Percentiles rank a stretch among this genome's conserved stretches.
Evolutionary conservation across 1,139 yeast species (phyloP).

Genomic region (Maudiozyma humilis): DNA sequence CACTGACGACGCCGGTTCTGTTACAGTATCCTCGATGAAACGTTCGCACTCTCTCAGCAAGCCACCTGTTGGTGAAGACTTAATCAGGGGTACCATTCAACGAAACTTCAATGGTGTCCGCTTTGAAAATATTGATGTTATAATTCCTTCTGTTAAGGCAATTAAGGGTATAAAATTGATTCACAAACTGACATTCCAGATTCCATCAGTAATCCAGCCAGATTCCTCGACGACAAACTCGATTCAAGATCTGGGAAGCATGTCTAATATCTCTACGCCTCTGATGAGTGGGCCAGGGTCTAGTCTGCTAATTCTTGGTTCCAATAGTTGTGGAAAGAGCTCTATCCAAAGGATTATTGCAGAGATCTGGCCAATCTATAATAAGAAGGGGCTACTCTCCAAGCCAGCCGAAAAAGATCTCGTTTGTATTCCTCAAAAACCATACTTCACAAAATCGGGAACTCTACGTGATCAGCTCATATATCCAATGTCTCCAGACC

Average conservation of each 20-base stretch:
- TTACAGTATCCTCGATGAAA: not conserved
- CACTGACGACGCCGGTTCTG: not conserved
- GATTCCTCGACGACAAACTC: constrained; percentile 21
- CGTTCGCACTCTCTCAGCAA: not conserved
- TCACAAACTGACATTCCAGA: constrained; percentile 52
- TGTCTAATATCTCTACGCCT: constrained; percentile 21
- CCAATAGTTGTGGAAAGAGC: constrained; percentile 87
- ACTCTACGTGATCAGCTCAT: constrained; percentile 81
- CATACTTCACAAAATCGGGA: constrained; percentile 67
- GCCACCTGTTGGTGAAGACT: constrained; percentile 12
- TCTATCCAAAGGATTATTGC: constrained; percentile 78
- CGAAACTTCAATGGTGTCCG: constrained; percentile 70
- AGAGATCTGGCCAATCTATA: constrained; percentile 86
- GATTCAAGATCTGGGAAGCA: constrained; percentile 18
- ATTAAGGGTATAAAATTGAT: constrained; percentile 49
- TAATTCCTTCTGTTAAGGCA: constrained; percentile 62
- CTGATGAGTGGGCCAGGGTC: constrained; percentile 38
- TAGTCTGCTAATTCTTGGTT: constrained; percentile 71
- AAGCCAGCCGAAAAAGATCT: constrained; percentile 70
- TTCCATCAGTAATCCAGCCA: constrained; percentile 37
- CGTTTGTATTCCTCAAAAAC: constrained; percentile 71
- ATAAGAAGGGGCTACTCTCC: constrained; percentile 60
- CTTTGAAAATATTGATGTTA: constrained; percentile 74
- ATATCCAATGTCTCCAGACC: constrained; percentile 72
- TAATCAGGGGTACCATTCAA: constrained; percentile 76